Percentiles rank a stretch among this genome's conserved stretches.
Evolutionary conservation across 192 early-diverging fungal genomes (phyloP).

Genomic region (Coemansia sp.): DNA sequence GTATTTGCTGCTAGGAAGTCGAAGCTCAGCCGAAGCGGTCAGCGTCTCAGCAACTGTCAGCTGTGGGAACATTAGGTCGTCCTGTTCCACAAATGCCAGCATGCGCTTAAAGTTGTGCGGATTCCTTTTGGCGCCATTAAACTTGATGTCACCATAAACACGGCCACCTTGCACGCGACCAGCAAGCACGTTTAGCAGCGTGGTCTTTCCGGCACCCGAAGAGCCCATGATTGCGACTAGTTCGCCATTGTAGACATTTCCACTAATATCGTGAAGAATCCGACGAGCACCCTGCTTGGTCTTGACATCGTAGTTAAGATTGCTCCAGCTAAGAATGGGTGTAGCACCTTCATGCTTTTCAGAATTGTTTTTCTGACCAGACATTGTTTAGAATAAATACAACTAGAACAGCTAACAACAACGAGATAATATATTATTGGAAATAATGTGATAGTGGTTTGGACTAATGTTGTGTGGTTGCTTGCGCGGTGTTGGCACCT

Average conservation of each 20-base stretch:
- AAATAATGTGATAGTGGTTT: neutral
- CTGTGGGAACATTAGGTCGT: conserved; percentile 41
- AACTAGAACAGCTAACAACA: neutral
- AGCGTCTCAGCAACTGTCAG: conserved; percentile 69
- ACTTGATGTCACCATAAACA: conserved; percentile 31
- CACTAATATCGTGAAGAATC: conserved; percentile 62
- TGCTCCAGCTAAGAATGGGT: conserved; percentile 19
- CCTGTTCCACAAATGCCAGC: conserved; percentile 24
- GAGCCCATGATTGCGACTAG: conserved; percentile 84
- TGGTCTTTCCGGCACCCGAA: conserved; percentile 82
- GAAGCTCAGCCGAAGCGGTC: conserved; percentile 60
- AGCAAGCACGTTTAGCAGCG: conserved; percentile 62
- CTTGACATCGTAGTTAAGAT: conserved; percentile 18
- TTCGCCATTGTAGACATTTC: conserved; percentile 60
- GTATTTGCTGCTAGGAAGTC: conserved; percentile 51
- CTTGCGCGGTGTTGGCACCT: neutral
- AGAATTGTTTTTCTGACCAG: too few relatives aligned
- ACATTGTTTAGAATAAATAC: neutral
- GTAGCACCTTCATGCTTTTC: neutral
- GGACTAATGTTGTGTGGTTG: too few relatives aligned
- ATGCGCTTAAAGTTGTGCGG: conserved; percentile 15
- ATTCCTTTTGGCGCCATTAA: conserved; percentile 32
- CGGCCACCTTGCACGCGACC: conserved; percentile 11
- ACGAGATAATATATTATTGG: neutral
- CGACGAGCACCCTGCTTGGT: conserved; percentile 7